A percentile compares a stretch with the other conserved stretches of the same genome.
Conservation (phyloP, 306 rosid species). For the Hippophae gyantsensis region DNA sequence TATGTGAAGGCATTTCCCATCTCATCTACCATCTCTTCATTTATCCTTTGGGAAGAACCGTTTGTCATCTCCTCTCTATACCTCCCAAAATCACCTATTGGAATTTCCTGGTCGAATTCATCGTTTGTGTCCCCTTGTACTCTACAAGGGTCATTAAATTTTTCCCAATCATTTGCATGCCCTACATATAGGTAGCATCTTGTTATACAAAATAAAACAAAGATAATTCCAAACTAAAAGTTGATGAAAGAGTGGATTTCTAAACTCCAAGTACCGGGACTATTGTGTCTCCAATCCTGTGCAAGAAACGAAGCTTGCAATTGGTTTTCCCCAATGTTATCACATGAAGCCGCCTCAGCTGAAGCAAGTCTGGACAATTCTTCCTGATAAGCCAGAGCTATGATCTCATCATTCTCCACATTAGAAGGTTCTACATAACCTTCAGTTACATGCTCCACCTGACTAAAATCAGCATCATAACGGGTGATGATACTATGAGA, state of each 20-base stretch:
- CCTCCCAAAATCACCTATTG: constrained; percentile 19
- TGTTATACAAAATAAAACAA: constrained; percentile 16
- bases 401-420: constrained; percentile 76
- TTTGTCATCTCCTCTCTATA: constrained; percentile 11
- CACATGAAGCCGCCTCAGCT: constrained; percentile 34
- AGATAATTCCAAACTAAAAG: not conserved
- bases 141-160: constrained; percentile 17
- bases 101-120: constrained; percentile 10
- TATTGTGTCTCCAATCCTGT: constrained; percentile 59
- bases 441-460: constrained; percentile 62
- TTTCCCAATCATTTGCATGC: constrained; percentile 29
- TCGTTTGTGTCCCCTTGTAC: constrained; percentile 22
- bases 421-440: constrained; percentile 41
- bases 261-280: constrained; percentile 28
- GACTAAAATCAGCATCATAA: constrained; percentile 56
- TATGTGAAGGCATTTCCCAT: constrained; percentile 29
- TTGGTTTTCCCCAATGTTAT: constrained; percentile 34
- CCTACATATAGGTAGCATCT: constrained; percentile 33
- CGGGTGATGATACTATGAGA: constrained; percentile 39
- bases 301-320: constrained; percentile 45
- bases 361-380: constrained; percentile 56
- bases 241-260: constrained; percentile 8
- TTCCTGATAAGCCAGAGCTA: constrained; percentile 84
- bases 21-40: constrained; percentile 21
- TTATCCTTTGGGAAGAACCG: constrained; percentile 12